Conservation (phyloP, 1,284 basidiomycete genomes). For the Entoloma clypeatum region DNA sequence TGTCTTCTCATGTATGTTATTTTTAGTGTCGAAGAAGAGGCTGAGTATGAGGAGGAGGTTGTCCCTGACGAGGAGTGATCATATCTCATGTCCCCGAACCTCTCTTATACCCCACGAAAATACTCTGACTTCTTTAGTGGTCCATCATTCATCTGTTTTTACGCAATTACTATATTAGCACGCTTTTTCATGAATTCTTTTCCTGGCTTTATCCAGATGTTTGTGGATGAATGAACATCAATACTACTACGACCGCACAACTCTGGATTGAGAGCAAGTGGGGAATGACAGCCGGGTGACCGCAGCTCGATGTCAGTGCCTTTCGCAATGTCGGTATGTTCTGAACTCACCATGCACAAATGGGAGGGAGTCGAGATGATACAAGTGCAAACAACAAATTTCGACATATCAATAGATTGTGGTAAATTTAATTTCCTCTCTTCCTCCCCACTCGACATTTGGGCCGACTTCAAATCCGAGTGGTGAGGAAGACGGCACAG, state of each 20-base stretch:
- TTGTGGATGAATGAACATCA: conserved; percentile 32
- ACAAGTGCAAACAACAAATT: conserved; percentile 33
- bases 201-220: conserved; percentile 20
- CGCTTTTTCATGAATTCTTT: conserved; percentile 30
- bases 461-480: conserved; percentile 33
- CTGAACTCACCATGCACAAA: background rate
- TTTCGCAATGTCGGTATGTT: background rate
- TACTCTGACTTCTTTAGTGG: conserved; percentile 16
- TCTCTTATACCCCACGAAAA: conserved; percentile 16
- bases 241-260: no score
- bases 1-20: conserved; percentile 12
- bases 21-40: conserved; percentile 72
- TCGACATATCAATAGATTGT: conserved; percentile 31
- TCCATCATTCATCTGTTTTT: conserved; percentile 17
- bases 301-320: background rate
- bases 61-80: conserved; percentile 55
- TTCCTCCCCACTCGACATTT: conserved; percentile 41
- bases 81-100: conserved; percentile 18
- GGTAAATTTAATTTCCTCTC: conserved; percentile 33
- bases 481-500: conserved; percentile 57
- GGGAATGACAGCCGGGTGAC: no score
- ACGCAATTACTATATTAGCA: conserved; percentile 30
- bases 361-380: conserved; percentile 9
- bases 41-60: conserved; percentile 76
- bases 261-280: no score